phyloP scores from a whole-genome alignment of 2,329 filamentous ascomycete genomes.

The Penicillium sp. region DNA sequence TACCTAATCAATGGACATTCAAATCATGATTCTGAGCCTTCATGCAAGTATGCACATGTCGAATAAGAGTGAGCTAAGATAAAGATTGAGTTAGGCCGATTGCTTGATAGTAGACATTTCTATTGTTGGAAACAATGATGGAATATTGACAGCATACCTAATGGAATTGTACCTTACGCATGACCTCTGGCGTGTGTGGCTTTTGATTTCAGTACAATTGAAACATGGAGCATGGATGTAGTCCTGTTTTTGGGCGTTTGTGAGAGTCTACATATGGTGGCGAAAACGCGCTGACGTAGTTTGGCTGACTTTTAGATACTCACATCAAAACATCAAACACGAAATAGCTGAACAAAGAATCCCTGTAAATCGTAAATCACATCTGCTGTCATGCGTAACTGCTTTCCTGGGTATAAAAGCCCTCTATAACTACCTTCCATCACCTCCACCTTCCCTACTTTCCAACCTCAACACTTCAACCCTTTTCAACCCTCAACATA shows the following conservation, averaged over 20 bases:
- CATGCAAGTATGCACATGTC: not conserved
- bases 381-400: not conserved
- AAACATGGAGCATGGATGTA: not conserved
- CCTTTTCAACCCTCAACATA: not conserved
- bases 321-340: not conserved
- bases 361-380: no score
- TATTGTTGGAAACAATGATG: not conserved
- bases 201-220: not conserved
- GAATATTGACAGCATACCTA: not conserved
- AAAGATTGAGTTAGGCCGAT: not conserved
- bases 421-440: no score
- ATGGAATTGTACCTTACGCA: not conserved
- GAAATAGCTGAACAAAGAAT: not conserved
- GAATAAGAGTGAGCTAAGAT: not conserved
- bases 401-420: no score
- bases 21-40: not conserved
- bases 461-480: not conserved
- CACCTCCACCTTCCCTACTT: not conserved
- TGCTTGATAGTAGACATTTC: not conserved
- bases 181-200: not conserved
- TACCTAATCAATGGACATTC: constrained; percentile 12
- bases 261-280: not conserved
- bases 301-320: not conserved
- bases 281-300: not conserved
- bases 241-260: not conserved